Percentiles rank a stretch among this genome's conserved stretches.
These are phyloP conservation scores for Fonsecaea multimorphosa DNA, from an alignment of 2,329 filamentous ascomycete genomes.

Conservation along the genomic window DNA sequence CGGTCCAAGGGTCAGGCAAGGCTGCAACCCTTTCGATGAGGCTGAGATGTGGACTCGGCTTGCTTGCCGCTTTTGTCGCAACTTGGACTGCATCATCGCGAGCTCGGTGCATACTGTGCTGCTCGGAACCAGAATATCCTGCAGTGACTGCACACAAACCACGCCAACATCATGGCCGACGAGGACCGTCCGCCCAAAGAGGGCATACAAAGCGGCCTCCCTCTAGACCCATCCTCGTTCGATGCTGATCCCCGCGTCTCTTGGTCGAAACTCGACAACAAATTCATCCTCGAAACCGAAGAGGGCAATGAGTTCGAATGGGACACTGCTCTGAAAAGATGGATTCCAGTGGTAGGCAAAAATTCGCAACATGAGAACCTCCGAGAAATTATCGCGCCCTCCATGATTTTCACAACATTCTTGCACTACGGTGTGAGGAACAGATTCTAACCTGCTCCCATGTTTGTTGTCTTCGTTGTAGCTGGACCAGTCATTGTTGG, in stretches of 20 bases:
- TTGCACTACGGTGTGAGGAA: slow-evolving; percentile 30
- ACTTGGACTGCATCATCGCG: background rate
- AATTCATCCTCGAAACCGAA: slow-evolving; percentile 82
- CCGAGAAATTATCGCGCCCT: slow-evolving; percentile 21
- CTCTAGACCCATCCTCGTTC: slow-evolving; percentile 69
- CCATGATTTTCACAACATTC: slow-evolving; percentile 26
- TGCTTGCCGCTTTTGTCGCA: background rate
- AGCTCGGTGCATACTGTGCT: background rate
- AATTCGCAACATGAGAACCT: slow-evolving; percentile 25
- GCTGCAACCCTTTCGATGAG: background rate
- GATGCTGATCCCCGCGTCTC: slow-evolving; percentile 81
- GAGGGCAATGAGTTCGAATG: slow-evolving; percentile 87
- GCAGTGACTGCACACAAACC: background rate
- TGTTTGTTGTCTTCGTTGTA: slow-evolving; percentile 41
- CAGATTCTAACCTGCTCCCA: slow-evolving; percentile 37
- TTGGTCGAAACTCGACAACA: slow-evolving; percentile 80
- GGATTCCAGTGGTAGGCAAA: slow-evolving; percentile 69
- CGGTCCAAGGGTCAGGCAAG: background rate
- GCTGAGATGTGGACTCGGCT: background rate
- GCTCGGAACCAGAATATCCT: background rate
- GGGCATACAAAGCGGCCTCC: slow-evolving; percentile 48
- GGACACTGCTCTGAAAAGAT: slow-evolving; percentile 72
- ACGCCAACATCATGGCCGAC: slow-evolving; percentile 26
- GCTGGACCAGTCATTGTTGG: slow-evolving; percentile 66
- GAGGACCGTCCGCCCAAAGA: slow-evolving; percentile 26